phyloP scores from a whole-genome alignment of 2,329 filamentous ascomycete genomes.

The Microdochium paspali region DNA sequence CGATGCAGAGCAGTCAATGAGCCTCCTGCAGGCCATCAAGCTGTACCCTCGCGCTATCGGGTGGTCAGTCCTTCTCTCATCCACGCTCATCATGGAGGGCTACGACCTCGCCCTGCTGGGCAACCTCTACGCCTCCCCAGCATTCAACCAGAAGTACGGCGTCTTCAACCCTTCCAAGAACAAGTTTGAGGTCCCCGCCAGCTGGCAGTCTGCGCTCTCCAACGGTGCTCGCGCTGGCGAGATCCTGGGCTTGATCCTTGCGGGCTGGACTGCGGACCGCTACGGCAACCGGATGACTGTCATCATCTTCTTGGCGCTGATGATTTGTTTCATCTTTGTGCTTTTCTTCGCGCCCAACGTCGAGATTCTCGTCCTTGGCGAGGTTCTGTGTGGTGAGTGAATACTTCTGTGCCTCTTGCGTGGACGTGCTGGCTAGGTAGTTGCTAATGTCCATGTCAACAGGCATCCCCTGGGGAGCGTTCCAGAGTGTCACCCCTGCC shows the following conservation, averaged over 20 bases:
- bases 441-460: slow-evolving; percentile 20
- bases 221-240: slow-evolving; percentile 44
- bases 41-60: slow-evolving; percentile 36
- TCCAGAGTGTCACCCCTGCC: slow-evolving; percentile 40
- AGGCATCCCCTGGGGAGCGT: slow-evolving; percentile 40
- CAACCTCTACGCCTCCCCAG: slow-evolving; percentile 37
- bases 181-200: slow-evolving; percentile 37
- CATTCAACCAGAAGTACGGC: slow-evolving; percentile 37
- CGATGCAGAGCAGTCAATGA: slow-evolving; percentile 30
- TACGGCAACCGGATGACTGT: slow-evolving; percentile 41
- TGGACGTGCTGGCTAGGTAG: no score
- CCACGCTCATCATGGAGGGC: slow-evolving; percentile 39
- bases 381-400: slow-evolving; percentile 31
- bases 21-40: slow-evolving; percentile 26
- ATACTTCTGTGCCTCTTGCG: no score
- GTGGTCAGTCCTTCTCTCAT: slow-evolving; percentile 35
- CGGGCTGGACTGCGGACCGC: slow-evolving; percentile 40
- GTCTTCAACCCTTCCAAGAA: slow-evolving; percentile 18
- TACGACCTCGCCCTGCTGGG: slow-evolving; percentile 41
- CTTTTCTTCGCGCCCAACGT: slow-evolving; percentile 42
- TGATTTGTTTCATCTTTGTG: slow-evolving; percentile 42
- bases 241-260: slow-evolving; percentile 44
- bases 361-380: slow-evolving; percentile 34
- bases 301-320: slow-evolving; percentile 31
- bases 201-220: slow-evolving; percentile 47